Base-by-base conservation (phyloP, 73 alveolate genomes). In the Paramecium octaurelia region DNA sequence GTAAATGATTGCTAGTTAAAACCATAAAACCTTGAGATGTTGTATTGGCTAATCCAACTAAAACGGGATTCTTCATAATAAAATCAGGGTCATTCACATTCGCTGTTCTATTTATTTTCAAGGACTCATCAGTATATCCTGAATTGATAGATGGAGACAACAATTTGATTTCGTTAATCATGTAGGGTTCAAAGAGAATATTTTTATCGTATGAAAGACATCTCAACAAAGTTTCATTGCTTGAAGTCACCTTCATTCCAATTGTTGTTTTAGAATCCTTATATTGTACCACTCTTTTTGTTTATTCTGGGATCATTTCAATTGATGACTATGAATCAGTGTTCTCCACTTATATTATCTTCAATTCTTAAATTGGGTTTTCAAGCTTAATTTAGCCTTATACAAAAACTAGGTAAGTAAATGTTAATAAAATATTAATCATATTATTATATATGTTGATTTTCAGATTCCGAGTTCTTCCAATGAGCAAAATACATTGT, bases 401-500 rank as follows among this genome's bases (percentile, higher is more conserved):
- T 27, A 18, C 69, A 54, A n/a, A 23, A 18, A 18, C 31, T 16
- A 18, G 16, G 31, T 18, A 4, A 3, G 69, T 23, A 54, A 18
- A 54, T 54, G 31, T 54, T 18, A 54, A 54, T 54, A 54, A 7
- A 54, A 54, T 18, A 54, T 16, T n/a, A 54, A 18, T 54, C 69
- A 54, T 54, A 48, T 54, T 54, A 18, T 54, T 54, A 54, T 54
- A 54, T 54, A 18, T 54, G 14, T 54, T 54, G 34, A 54, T 54
- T 54, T 64, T 94, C 95, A 94, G 34, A 94, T 44, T 42, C 96
- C 97, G 9, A 94, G 58, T 38, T 94, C 97, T 50, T 88, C 59
- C 34, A 94, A 88, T 9, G 88, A 29, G 23, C 85, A 90, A 76
- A 94, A 94, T n/a, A 95, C 97, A 40, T 69, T 73, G 57, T 76